phyloP scores from a whole-genome alignment of 2,329 filamentous ascomycete genomes.

The Rosellinia necatrix region DNA sequence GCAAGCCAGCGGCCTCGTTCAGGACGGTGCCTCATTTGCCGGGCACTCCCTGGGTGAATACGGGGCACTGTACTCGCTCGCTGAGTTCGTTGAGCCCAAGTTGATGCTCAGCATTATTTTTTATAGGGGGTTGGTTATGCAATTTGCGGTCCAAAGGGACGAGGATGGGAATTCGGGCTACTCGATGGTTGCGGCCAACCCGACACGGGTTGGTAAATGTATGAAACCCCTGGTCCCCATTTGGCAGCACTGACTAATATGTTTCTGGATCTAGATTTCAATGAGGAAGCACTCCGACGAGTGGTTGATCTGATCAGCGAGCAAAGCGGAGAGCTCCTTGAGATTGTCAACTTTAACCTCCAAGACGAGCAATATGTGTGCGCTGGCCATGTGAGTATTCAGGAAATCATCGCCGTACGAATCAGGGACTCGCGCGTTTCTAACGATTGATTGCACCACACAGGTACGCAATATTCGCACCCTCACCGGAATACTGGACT shows the following conservation, averaged over 20 bases:
- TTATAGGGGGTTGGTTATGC: conserved; percentile 25
- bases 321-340: conserved; percentile 21
- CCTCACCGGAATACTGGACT: conserved; percentile 11
- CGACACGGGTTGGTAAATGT: conserved; percentile 22
- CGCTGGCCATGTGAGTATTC: conserved; percentile 22
- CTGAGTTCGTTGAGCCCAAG: conserved; percentile 18
- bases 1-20: conserved; percentile 14
- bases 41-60: conserved; percentile 23
- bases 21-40: conserved; percentile 19
- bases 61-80: conserved; percentile 16
- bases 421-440: background rate
- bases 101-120: conserved; percentile 16
- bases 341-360: conserved; percentile 26
- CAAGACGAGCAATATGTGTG: conserved; percentile 27
- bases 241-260: background rate
- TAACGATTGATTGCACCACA: background rate
- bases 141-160: conserved; percentile 22
- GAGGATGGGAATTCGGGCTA: conserved; percentile 20
- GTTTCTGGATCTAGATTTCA: conserved; percentile 8
- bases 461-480: conserved; percentile 25
- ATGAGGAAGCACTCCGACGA: conserved; percentile 11
- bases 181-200: conserved; percentile 26
- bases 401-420: background rate
- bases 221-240: background rate
- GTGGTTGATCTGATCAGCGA: conserved; percentile 13